phyloP scores from a whole-genome alignment of 1,284 basidiomycete species.

The Pseudozyma thailandica region DNA sequence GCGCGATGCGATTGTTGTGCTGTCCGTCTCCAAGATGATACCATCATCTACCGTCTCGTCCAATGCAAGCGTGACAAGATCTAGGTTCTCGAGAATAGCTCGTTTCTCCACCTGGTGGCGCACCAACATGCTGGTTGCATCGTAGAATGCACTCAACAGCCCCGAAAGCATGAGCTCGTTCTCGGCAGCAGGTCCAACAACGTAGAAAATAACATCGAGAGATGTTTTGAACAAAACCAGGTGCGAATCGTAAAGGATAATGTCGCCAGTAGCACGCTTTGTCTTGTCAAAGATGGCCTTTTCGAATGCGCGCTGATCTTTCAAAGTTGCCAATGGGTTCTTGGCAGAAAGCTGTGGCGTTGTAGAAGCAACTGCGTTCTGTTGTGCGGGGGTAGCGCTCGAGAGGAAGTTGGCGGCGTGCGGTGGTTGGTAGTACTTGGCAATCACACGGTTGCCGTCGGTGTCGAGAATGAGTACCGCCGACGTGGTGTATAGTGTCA shows the following conservation, averaged over 20 bases:
- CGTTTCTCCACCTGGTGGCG: slow-evolving; percentile 90
- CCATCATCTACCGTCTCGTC: slow-evolving; percentile 99
- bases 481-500: slow-evolving; percentile 66
- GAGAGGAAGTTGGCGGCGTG: slow-evolving; percentile 69
- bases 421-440: slow-evolving; percentile 91
- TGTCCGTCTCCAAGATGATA: slow-evolving; percentile 96
- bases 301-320: slow-evolving; percentile 95
- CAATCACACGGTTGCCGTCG: slow-evolving; percentile 91
- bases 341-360: slow-evolving; percentile 55
- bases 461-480: slow-evolving; percentile 87
- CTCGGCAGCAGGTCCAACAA: slow-evolving; percentile 85
- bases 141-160: slow-evolving; percentile 84
- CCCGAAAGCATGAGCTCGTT: slow-evolving; percentile 96
- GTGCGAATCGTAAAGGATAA: slow-evolving; percentile 90
- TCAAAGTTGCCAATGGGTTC: slow-evolving; percentile 78
- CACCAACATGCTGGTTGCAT: slow-evolving; percentile 85
- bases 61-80: slow-evolving; percentile 88
- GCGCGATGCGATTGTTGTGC: slow-evolving; percentile 90
- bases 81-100: slow-evolving; percentile 91
- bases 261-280: slow-evolving; percentile 73
- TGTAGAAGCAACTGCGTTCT: slow-evolving; percentile 38
- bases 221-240: slow-evolving; percentile 93
- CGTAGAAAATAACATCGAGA: slow-evolving; percentile 93
- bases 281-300: slow-evolving; percentile 91
- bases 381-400: slow-evolving; percentile 50